Evolutionary conservation across 1,284 basidiomycete genomes (phyloP), one percentile per base, ranked within the genome.

Genomic region (Sporisorium reilianum): DNA sequence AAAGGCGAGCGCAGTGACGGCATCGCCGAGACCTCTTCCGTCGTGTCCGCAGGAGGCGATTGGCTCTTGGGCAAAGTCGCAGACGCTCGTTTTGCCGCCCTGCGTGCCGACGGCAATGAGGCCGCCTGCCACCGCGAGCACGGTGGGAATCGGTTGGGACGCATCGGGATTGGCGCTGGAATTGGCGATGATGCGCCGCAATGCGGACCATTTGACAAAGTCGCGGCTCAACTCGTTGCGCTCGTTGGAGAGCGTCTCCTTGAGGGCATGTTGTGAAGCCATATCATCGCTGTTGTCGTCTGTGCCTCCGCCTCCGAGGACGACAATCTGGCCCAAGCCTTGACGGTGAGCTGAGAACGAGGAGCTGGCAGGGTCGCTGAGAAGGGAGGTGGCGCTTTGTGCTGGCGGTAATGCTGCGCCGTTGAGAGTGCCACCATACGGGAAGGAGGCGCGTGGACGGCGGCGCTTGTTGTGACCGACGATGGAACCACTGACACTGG

Each of bases 91-190:
- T 80, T 88, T 90, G 6, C 95, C 97, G 23, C 87, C 86, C 48
- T 91, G 90, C 0, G 92, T 95, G 5, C 97, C 97, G 5, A 98
- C 87, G 67, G 94, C 97, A 36, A 99, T 90, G 66, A 97, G 86
- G 0, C 95, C 95, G 76, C 93, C 93, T 11, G 92, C 92, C 10
- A 92, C 90, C 18, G 71, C 72, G 60, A 98, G 85, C 12, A 93
- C 92, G 0, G 91, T 93, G 0, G 95, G 94, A 0, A 92, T 92
- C 6, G 63, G 50, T 20, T 88, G 80, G 5, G 86, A 81, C 5
- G 89, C 86, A 18, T 61, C 57, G 1, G 89, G 86, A 0, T 90
- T 90, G 10, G 93, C 87, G 3, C 92, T 78, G 23, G 89, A 86
- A 11, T 50, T 34, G 80, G 75, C 87, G 88, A 61, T 85, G 87